A percentile compares a stretch with the other conserved stretches of the same genome.
These are phyloP conservation scores for Lasiosphaeriaceae sp. DNA, from an alignment of 495 filamentous ascomycete genomes.

Conservation along the genomic window DNA sequence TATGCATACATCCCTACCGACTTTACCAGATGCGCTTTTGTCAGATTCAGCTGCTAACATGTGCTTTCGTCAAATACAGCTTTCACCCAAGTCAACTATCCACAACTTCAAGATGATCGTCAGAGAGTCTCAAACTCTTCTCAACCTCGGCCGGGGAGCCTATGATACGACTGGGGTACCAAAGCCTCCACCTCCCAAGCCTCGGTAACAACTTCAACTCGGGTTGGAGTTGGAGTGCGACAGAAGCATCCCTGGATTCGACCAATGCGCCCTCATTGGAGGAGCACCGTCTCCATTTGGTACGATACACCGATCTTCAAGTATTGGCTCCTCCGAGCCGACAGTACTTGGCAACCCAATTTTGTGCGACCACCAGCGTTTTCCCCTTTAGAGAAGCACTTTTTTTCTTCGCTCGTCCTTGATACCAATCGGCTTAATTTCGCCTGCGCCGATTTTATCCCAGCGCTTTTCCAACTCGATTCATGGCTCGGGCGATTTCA, in stretches of 20 bases:
- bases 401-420: neutral
- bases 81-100: conserved; percentile 3
- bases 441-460: conserved; percentile 20
- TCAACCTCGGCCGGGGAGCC: conserved; percentile 54
- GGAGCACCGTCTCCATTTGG: neutral
- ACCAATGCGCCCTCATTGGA: conserved; percentile 7
- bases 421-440: conserved; percentile 22
- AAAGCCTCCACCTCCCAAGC: conserved; percentile 54
- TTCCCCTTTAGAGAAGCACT: too few species aligned
- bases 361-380: too few species aligned
- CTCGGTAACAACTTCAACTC: conserved; percentile 33
- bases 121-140: conserved; percentile 37
- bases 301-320: neutral
- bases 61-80: neutral
- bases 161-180: conserved; percentile 55
- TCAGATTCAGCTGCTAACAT: conserved; percentile 22
- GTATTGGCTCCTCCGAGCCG: too few species aligned
- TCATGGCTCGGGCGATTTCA: conserved; percentile 5
- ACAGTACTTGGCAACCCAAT: neutral
- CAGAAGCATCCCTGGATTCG: conserved; percentile 18
- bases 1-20: neutral
- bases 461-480: conserved; percentile 5
- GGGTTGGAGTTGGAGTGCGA: conserved; percentile 1
- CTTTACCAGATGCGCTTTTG: neutral
- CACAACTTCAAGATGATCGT: conserved; percentile 40